These are phyloP conservation scores for Leccinum holopus DNA, from an alignment of 1,284 basidiomycete genomes.

Conservation along the genomic window DNA sequence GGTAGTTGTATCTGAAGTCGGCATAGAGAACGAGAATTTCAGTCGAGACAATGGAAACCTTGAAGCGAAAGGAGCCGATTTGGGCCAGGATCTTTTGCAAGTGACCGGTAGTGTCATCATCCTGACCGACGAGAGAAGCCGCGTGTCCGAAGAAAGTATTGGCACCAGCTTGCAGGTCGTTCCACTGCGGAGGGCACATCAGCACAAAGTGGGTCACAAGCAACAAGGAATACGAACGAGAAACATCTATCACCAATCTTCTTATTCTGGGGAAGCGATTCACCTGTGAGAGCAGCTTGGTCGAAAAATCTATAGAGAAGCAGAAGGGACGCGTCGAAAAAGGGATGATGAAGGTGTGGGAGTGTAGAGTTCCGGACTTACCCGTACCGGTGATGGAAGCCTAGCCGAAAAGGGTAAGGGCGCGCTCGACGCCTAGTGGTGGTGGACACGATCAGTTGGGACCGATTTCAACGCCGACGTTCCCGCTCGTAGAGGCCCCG, in stretches of 20 bases:
- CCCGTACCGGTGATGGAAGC: too few relatives aligned
- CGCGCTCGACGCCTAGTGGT: too few relatives aligned
- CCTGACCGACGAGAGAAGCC: slow-evolving; percentile 88
- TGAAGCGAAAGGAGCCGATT: slow-evolving; percentile 92
- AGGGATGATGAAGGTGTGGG: slow-evolving; percentile 31
- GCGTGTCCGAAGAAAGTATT: slow-evolving; percentile 95
- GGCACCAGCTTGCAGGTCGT: slow-evolving; percentile 93
- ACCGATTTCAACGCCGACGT: too few relatives aligned
- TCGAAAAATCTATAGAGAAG: slow-evolving; percentile 52
- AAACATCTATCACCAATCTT: slow-evolving; percentile 94
- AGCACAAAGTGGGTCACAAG: neutral
- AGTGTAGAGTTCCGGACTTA: slow-evolving; percentile 9
- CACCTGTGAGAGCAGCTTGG: slow-evolving; percentile 95
- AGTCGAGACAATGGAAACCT: slow-evolving; percentile 83
- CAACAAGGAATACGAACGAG: slow-evolving; percentile 59
- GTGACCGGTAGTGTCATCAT: slow-evolving; percentile 95
- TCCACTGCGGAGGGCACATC: slow-evolving; percentile 57
- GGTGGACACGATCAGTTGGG: too few relatives aligned
- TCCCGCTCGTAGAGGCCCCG: too few relatives aligned
- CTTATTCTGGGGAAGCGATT: slow-evolving; percentile 91
- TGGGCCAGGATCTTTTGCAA: slow-evolving; percentile 97
- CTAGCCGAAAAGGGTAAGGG: too few relatives aligned
- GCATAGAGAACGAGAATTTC: slow-evolving; percentile 90
- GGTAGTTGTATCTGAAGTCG: slow-evolving; percentile 85
- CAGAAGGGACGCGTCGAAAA: slow-evolving; percentile 12